Conservation (phyloP, 192 early-diverging fungal genomes). For the Spizellomyces sp. region DNA sequence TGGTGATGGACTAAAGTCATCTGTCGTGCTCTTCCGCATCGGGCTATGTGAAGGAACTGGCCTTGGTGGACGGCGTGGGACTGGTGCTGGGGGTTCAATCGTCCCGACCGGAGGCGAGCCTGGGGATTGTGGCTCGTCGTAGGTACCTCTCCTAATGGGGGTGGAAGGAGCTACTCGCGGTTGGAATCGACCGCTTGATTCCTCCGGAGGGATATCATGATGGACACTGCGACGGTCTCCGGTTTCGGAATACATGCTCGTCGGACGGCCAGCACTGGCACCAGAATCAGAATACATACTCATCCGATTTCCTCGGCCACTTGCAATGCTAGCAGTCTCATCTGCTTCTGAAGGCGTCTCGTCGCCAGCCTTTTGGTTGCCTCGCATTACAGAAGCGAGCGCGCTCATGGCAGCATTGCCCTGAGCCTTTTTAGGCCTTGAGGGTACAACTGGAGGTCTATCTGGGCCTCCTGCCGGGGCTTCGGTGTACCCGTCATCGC, state of each 20-base stretch:
- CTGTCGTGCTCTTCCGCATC: slow-evolving; percentile 2
- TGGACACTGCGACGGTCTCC: slow-evolving; percentile 22
- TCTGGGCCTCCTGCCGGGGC: neutral
- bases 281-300: slow-evolving; percentile 31
- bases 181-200: neutral
- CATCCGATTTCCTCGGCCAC: slow-evolving; percentile 10
- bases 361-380: neutral
- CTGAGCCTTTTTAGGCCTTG: slow-evolving; percentile 26
- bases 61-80: slow-evolving; percentile 27
- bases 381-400: slow-evolving; percentile 39
- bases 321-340: slow-evolving; percentile 18
- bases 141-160: neutral
- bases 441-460: slow-evolving; percentile 9
- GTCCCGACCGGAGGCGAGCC: too few relatives aligned
- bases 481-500: neutral
- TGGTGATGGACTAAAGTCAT: neutral
- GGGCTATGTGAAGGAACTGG: slow-evolving; percentile 20
- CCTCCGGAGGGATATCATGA: neutral
- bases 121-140: too few relatives aligned
- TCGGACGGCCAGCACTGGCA: neutral
- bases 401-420: slow-evolving; percentile 42
- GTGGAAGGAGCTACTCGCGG: slow-evolving; percentile 3
- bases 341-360: slow-evolving; percentile 5
- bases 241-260: slow-evolving; percentile 18
- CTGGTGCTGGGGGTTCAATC: slow-evolving; percentile 18